Base-by-base conservation (phyloP, 225 moss, liverwort and hornwort species). In the Polytrichum formosum region DNA sequence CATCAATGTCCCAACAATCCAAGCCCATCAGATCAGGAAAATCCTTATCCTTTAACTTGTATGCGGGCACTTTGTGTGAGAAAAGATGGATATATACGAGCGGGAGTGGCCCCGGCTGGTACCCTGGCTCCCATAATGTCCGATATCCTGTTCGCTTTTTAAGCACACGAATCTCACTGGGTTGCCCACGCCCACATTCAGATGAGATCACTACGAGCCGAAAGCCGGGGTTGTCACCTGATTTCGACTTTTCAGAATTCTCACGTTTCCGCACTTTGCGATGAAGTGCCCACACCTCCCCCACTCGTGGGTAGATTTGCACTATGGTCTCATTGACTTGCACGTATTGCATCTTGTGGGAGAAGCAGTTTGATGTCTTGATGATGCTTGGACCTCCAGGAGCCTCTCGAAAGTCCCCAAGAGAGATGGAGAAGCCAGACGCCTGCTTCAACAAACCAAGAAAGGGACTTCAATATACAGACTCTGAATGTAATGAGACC, bases 1-100 rank as follows among this genome's bases (percentile, higher is more conserved):
- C 85, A 64, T 89, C 88, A 56, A 89, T 83, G 70, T 89, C 88
- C 85, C 85, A 85, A 56, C 80, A 70, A n/a, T 86, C 80, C n/a
- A 53, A n/a, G 5, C 69, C 65, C 35, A 80, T 76, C 26, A 86
- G 60, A 46, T 79, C 78, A 10, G 77, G 67, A 65, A 74, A 71
- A 30, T 86, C 70, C 27, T 70, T 31, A 21, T 74, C 75, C 20
- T 72, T 78, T 61, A 89, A 61, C 78, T 83, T 89, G 64, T 83
- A 78, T 21, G 85, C 83, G 18, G 88, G 88, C 2, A 89, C 83
- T 37, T 68, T 78, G 72, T 86, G 85, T 59, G 88, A 89, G 58
- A 89, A 86, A 4, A 71, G 76, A 9, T 76, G 67, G 78, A 86
- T 65, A 62, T 55, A 68, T 5, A 21, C 28, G 6, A 23, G 20